Conservation (phyloP, 2,329 filamentous ascomycete genomes). For the Monilinia aucupariae region DNA sequence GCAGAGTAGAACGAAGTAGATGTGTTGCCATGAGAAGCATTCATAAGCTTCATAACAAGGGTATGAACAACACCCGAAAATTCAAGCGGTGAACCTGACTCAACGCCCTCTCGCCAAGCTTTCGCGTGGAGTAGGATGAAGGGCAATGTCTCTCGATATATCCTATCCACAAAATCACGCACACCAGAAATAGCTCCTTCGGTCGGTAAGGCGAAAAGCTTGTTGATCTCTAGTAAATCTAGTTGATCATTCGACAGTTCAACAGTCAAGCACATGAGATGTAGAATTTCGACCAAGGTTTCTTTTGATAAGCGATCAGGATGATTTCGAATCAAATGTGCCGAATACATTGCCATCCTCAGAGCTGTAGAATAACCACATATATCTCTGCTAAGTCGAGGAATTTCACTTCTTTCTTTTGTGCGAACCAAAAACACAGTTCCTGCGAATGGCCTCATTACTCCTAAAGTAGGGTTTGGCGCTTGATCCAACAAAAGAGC, state of each 20-base stretch:
- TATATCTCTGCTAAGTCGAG: slow-evolving; percentile 49
- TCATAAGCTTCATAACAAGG: slow-evolving; percentile 43
- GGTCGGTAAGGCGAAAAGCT: slow-evolving; percentile 44
- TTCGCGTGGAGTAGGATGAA: slow-evolving; percentile 38
- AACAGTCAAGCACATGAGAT: slow-evolving; percentile 46
- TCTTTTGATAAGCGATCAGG: slow-evolving; percentile 39
- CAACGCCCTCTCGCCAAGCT: slow-evolving; percentile 37
- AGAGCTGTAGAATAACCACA: slow-evolving; percentile 67
- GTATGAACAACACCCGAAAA: slow-evolving; percentile 39
- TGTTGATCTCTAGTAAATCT: slow-evolving; percentile 40
- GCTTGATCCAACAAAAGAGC: slow-evolving; percentile 46
- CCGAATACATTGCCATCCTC: slow-evolving; percentile 68
- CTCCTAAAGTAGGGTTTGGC: slow-evolving; percentile 60
- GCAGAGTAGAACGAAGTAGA: slow-evolving; percentile 48
- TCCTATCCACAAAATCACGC: background rate
- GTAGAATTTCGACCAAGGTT: slow-evolving; percentile 47
- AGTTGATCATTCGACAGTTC: slow-evolving; percentile 50
- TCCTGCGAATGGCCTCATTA: slow-evolving; percentile 69
- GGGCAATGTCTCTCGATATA: slow-evolving; percentile 14
- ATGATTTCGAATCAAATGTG: slow-evolving; percentile 48
- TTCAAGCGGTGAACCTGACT: slow-evolving; percentile 18
- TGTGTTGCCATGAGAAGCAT: slow-evolving; percentile 40
- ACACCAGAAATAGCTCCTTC: slow-evolving; percentile 34
- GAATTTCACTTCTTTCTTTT: slow-evolving; percentile 26
- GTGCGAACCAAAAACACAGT: slow-evolving; percentile 57